Percentiles rank a stretch among this genome's conserved stretches.
Conservation (phyloP, 768 basidiomycete species). For the Lactifluus subvellereus region DNA sequence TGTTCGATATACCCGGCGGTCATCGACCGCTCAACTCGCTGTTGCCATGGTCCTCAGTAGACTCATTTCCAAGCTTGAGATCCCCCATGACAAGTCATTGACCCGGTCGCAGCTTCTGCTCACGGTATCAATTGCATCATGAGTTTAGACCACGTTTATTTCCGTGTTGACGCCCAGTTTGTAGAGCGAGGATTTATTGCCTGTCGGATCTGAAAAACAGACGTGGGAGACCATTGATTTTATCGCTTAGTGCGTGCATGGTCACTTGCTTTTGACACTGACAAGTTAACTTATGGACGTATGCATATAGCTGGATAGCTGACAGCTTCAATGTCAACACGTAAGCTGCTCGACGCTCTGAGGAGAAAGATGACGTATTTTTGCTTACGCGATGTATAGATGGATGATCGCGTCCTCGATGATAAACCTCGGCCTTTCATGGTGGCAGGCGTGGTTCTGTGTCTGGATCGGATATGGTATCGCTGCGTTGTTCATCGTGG, state of each 20-base stretch:
- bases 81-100: constrained; percentile 6
- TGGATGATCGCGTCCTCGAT: constrained; percentile 78
- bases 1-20: background rate
- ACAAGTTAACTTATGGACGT: constrained; percentile 13
- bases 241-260: constrained; percentile 49
- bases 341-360: constrained; percentile 38
- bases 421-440: constrained; percentile 64
- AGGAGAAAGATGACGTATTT: background rate
- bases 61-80: constrained; percentile 8
- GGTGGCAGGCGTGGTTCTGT: constrained; percentile 85
- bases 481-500: constrained; percentile 59
- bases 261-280: background rate
- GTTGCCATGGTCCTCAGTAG: constrained; percentile 6
- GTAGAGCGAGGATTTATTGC: constrained; percentile 66
- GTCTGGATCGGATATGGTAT: constrained; percentile 49
- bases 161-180: background rate
- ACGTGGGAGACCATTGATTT: constrained; percentile 66
- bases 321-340: constrained; percentile 78
- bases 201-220: constrained; percentile 57
- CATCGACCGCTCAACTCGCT: background rate
- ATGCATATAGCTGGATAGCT: constrained; percentile 57
- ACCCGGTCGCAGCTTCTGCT: constrained; percentile 4
- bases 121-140: constrained; percentile 1
- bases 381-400: constrained; percentile 31
- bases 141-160: background rate